Conservation (phyloP, 306 rosid species). For the Dicorynia guianensis region DNA sequence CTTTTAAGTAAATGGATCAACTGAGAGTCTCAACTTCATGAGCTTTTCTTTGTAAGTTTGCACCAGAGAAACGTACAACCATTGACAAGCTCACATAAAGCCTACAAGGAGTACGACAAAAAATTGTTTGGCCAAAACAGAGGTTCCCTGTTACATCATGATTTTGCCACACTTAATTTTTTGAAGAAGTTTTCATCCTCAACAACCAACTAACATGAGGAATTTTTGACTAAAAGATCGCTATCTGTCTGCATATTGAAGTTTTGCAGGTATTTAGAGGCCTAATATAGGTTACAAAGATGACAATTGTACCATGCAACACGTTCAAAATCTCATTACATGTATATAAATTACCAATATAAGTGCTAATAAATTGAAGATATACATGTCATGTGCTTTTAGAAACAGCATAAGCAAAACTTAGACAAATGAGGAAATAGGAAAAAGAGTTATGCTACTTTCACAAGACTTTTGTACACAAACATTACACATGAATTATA, state of each 20-base stretch:
- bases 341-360: no score
- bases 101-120: not conserved
- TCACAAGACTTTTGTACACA: no score
- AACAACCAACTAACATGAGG: not conserved
- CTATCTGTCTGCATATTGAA: not conserved
- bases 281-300: not conserved
- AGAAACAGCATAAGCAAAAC: no score
- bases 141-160: not conserved
- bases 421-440: no score
- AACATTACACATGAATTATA: no score
- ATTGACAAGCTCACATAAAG: not conserved
- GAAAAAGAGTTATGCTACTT: no score
- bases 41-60: not conserved
- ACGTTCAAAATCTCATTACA: slow-evolving; percentile 15
- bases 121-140: not conserved
- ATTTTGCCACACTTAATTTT: no score
- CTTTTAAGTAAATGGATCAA: not conserved
- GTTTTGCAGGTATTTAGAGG: not conserved
- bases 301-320: not conserved
- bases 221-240: not conserved
- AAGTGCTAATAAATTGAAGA: no score
- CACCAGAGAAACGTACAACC: not conserved
- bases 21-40: not conserved
- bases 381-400: no score
- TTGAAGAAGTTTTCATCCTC: not conserved